Evolutionary conservation across 371 early-diverging fungal genomes (phyloP).

Genomic region (Syncephalastrum sp.): DNA sequence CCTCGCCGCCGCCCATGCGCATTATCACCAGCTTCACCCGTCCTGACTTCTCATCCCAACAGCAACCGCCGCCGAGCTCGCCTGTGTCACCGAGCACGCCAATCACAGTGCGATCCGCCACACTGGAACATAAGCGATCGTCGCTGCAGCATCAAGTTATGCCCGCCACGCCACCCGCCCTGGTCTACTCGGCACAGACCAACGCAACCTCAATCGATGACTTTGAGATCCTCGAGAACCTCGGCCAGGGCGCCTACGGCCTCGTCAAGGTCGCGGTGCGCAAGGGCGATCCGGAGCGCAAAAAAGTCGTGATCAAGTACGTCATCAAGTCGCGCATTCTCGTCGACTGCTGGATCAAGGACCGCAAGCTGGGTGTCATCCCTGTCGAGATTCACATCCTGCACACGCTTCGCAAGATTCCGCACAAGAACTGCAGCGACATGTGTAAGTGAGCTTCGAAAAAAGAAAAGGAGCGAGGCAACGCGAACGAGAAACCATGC

Average conservation of each 20-base stretch:
- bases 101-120: constrained; percentile 4
- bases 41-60: constrained; percentile 9
- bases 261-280: constrained; percentile 59
- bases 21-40: constrained; percentile 19
- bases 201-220: constrained; percentile 51
- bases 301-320: constrained; percentile 73
- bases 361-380: constrained; percentile 61
- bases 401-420: constrained; percentile 55
- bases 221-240: constrained; percentile 56
- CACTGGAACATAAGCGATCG: constrained; percentile 8
- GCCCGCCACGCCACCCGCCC: neutral
- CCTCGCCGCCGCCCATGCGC: constrained; percentile 5
- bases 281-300: constrained; percentile 26
- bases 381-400: constrained; percentile 73
- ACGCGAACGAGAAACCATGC: too few relatives aligned
- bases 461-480: too few relatives aligned
- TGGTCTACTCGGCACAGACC: constrained; percentile 47
- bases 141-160: constrained; percentile 8
- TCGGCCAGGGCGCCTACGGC: constrained; percentile 79
- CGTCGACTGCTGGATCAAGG: constrained; percentile 69
- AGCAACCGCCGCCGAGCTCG: constrained; percentile 3
- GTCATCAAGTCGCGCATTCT: constrained; percentile 75
- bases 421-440: constrained; percentile 62
- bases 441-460: constrained; percentile 37
- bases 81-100: constrained; percentile 16